phyloP scores from a whole-genome alignment of 352 stramenopile species.

The Pythium aristosporum region DNA sequence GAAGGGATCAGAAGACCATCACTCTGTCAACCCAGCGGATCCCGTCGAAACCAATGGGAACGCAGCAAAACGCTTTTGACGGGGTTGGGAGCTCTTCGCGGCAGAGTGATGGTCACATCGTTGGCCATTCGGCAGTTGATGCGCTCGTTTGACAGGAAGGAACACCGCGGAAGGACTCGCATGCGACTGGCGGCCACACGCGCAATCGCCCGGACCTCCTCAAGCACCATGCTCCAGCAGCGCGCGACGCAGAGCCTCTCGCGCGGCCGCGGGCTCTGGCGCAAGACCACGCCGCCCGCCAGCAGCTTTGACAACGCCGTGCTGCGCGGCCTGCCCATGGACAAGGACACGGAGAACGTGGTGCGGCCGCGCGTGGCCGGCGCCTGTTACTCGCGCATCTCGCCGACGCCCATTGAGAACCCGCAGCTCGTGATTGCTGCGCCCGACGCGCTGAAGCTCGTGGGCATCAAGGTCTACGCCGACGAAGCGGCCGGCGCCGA shows the following conservation, averaged over 20 bases:
- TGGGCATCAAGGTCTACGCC: conserved; percentile 47
- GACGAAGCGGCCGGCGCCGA: conserved; percentile 8
- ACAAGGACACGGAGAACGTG: conserved; percentile 47
- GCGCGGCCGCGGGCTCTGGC: conserved; percentile 44
- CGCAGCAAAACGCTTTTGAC: background rate
- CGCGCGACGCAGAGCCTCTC: conserved; percentile 20
- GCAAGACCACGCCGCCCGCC: conserved; percentile 30
- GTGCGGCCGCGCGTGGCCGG: conserved; percentile 47
- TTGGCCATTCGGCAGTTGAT: conserved; percentile 11
- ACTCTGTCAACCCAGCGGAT: conserved; percentile 4
- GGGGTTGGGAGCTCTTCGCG: conserved; percentile 17
- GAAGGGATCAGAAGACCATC: conserved; percentile 6
- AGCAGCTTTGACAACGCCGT: conserved; percentile 59
- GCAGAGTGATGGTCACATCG: conserved; percentile 21
- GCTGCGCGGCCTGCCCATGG: conserved; percentile 61
- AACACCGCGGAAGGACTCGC: conserved; percentile 9
- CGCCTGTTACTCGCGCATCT: conserved; percentile 65
- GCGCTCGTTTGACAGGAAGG: background rate
- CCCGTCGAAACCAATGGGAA: background rate
- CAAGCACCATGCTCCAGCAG: conserved; percentile 16
- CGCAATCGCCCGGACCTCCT: background rate
- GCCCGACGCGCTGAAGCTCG: conserved; percentile 50
- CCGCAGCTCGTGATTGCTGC: conserved; percentile 63
- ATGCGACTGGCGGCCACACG: background rate
- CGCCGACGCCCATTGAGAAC: conserved; percentile 54